phyloP scores from a whole-genome alignment of 1,284 basidiomycete genomes.

The Anthracocystis setariae region DNA sequence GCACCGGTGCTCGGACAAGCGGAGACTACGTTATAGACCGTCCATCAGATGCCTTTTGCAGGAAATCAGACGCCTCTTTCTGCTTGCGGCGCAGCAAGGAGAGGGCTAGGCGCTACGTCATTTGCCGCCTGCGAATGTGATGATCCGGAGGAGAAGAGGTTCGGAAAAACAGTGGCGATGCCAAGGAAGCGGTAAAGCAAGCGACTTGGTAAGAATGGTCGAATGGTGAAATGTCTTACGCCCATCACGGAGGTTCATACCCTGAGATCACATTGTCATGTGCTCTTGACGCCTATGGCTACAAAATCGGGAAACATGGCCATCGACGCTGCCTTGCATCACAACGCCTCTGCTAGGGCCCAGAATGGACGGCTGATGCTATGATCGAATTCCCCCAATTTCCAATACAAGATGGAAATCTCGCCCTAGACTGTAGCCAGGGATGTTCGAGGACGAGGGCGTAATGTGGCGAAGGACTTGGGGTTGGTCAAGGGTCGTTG shows the following conservation, averaged over 20 bases:
- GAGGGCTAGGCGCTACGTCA: constrained; percentile 1
- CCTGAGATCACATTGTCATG: constrained; percentile 27
- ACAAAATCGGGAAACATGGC: neutral
- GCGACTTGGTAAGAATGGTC: neutral
- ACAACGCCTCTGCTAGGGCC: neutral
- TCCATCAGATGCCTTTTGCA: neutral
- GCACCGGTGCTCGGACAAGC: neutral
- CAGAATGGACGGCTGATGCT: neutral
- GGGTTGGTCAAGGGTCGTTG: too few relatives aligned
- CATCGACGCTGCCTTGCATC: neutral
- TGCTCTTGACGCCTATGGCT: constrained; percentile 27
- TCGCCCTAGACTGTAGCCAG: neutral
- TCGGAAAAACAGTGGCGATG: constrained; percentile 7
- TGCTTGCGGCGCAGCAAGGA: neutral
- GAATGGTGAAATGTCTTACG: constrained; percentile 4
- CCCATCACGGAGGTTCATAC: neutral
- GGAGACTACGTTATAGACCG: neutral
- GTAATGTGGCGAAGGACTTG: neutral
- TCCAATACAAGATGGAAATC: neutral
- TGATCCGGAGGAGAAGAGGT: neutral
- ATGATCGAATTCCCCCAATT: neutral
- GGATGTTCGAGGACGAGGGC: constrained; percentile 8
- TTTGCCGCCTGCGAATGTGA: constrained; percentile 1
- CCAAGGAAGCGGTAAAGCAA: neutral
- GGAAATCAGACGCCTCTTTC: neutral